Base-by-base conservation (phyloP, 2,329 filamentous ascomycete genomes). In the Phaeoacremonium minimum region DNA sequence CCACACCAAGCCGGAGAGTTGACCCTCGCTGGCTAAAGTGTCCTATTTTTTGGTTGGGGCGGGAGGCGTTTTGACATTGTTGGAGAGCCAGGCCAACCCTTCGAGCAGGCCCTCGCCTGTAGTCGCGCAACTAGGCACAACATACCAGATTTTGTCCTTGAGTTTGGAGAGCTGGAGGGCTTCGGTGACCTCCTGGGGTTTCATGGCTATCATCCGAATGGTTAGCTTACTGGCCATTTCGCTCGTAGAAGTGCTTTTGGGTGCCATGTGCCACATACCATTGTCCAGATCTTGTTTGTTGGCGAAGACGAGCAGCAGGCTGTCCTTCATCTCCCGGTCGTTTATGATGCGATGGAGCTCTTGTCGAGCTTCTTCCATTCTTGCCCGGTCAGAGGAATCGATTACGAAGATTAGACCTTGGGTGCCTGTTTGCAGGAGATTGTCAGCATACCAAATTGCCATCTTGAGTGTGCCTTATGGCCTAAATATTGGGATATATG, bases 341-440 rank as follows among this genome's bases (percentile, higher is more conserved):
- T 95, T 93, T 69, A 97, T 88, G 67, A 97, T 97, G 58, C 91
- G 86, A 70, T 96, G 89, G 48, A 98, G 74, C 65, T 98, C 93
- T 61, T 88, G 86, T 53, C 84, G 80, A 38, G 93, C 93, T 69
- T 97, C 93, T 39, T 93, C 87, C 64, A 98, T 88, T 60, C 93
- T 85, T 51, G 80, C 82, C 47, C 83, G 86, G 66, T 97, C 93
- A 55, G 87, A 93, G 45, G 87, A 94, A 71, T 98, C 93, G 56
- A 98, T 88, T 51, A 98, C 93, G 71, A 97, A 98, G 69, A 98
- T 96, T 53, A 98, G 78, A 56, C 90, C 93, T 71, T 97, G 93
- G 42, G 93, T 97, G 57, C 90, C 84, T 93, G 60, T 33, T 40
- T 14, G 32, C 4, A 26, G n/a, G n/a, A n/a, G n/a, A n/a, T n/a